Conservation (phyloP, 2,329 filamentous ascomycete genomes). For the Calonectria pseudoreteaudii region DNA sequence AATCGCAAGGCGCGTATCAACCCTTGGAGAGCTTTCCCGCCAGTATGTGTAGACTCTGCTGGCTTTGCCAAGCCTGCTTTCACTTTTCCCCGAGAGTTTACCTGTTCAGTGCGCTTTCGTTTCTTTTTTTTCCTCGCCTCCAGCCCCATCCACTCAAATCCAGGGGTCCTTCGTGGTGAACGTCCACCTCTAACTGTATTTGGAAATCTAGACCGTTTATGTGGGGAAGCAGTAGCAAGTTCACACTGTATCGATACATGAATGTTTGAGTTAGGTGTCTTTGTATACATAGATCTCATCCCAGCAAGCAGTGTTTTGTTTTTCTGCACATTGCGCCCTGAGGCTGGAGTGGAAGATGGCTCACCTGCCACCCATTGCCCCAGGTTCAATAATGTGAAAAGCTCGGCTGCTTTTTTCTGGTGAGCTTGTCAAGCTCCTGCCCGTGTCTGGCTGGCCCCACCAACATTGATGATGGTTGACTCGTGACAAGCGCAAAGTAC, state of each 20-base stretch:
- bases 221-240: slow-evolving; percentile 30
- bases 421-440: not conserved
- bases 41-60: not conserved
- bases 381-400: not conserved
- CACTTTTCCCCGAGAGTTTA: slow-evolving; percentile 8
- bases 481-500: slow-evolving; percentile 1
- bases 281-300: not conserved
- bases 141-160: not conserved
- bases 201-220: slow-evolving; percentile 32
- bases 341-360: not conserved
- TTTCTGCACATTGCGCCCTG: not conserved
- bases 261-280: not conserved
- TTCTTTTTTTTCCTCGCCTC: slow-evolving; percentile 13
- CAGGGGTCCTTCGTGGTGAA: slow-evolving; percentile 21
- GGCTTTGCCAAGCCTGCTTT: slow-evolving; percentile 10
- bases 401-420: not conserved
- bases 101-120: slow-evolving; percentile 18
- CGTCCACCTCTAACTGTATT: slow-evolving; percentile 29
- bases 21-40: not conserved
- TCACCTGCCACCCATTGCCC: not conserved
- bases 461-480: no score
- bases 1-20: not conserved
- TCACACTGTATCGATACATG: slow-evolving; percentile 38
- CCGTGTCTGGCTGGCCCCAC: no score
- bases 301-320: not conserved